Conservation (phyloP, 208 protist genomes). For the Paratrypanosoma confusum region DNA sequence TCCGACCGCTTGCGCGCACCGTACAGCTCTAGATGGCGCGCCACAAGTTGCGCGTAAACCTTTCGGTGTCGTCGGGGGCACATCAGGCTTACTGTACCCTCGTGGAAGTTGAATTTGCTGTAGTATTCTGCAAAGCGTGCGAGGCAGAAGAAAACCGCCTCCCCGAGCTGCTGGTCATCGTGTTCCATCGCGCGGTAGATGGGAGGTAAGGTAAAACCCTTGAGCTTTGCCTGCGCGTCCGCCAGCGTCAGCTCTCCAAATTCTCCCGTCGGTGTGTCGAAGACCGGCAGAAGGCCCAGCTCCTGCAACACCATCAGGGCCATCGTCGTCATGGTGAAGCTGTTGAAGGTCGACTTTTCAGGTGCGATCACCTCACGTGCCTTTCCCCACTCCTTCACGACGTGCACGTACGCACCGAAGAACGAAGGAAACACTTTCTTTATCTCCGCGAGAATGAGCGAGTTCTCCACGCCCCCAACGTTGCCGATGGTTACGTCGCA, state of each 20-base stretch:
- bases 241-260: slow-evolving; percentile 63
- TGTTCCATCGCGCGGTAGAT: slow-evolving; percentile 62
- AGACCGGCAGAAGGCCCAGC: slow-evolving; percentile 70
- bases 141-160: slow-evolving; percentile 77
- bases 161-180: slow-evolving; percentile 76
- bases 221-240: slow-evolving; percentile 35
- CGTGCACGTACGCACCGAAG: slow-evolving; percentile 74
- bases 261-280: slow-evolving; percentile 39
- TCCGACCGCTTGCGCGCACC: slow-evolving; percentile 29
- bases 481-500: slow-evolving; percentile 86
- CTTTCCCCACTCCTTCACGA: slow-evolving; percentile 84
- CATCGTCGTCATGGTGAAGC: slow-evolving; percentile 86
- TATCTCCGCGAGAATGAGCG: slow-evolving; percentile 60
- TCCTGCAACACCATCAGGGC: slow-evolving; percentile 86
- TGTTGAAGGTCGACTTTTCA: slow-evolving; percentile 77
- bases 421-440: slow-evolving; percentile 69
- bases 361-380: slow-evolving; percentile 68
- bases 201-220: slow-evolving; percentile 42
- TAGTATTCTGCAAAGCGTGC: slow-evolving; percentile 83
- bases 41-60: slow-evolving; percentile 51
- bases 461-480: slow-evolving; percentile 78
- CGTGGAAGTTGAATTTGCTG: slow-evolving; percentile 62
- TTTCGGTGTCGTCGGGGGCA: slow-evolving; percentile 65
- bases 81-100: slow-evolving; percentile 77
- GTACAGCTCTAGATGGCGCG: slow-evolving; percentile 37